These are phyloP conservation scores for Cystobasidium sp. DNA, from an alignment of 1,284 basidiomycete species.

Conservation along the genomic window DNA sequence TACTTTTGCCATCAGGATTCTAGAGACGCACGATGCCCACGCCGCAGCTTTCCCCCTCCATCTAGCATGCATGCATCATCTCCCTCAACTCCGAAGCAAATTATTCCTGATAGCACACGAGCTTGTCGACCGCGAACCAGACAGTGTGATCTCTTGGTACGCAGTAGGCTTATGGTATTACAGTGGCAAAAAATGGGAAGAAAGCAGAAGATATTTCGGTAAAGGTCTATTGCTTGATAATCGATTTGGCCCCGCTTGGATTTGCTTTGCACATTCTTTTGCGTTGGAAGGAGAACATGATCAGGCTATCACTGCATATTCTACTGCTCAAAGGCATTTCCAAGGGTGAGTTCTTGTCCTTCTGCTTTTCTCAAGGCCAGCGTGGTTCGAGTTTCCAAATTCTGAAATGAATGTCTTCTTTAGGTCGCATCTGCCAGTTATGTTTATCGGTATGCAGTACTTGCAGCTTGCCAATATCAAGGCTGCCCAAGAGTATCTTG, in stretches of 20 bases:
- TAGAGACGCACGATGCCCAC: slow-evolving; percentile 78
- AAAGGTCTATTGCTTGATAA: slow-evolving; percentile 98
- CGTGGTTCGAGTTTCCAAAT: slow-evolving; percentile 40
- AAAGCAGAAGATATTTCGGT: slow-evolving; percentile 88
- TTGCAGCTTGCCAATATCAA: slow-evolving; percentile 81
- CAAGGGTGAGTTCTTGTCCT: slow-evolving; percentile 68
- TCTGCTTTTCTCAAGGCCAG: slow-evolving; percentile 22
- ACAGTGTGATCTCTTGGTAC: slow-evolving; percentile 93
- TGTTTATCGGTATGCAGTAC: slow-evolving; percentile 98
- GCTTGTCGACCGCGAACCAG: slow-evolving; percentile 89
- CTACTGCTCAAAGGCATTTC: slow-evolving; percentile 91
- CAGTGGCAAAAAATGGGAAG: slow-evolving; percentile 78
- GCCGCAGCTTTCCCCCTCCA: slow-evolving; percentile 86
- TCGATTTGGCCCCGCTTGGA: slow-evolving; percentile 93
- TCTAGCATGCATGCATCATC: slow-evolving; percentile 95
- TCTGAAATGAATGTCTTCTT: slow-evolving; percentile 47
- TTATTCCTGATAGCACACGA: slow-evolving; percentile 96
- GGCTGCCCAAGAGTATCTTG: slow-evolving; percentile 84
- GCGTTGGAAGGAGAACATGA: slow-evolving; percentile 97
- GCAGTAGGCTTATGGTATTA: slow-evolving; percentile 98
- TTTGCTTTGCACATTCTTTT: slow-evolving; percentile 96
- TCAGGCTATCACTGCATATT: slow-evolving; percentile 96
- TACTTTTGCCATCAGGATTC: slow-evolving; percentile 65
- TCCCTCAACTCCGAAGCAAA: slow-evolving; percentile 84
- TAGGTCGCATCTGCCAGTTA: slow-evolving; percentile 87